Base-by-base conservation (phyloP, 2,329 filamentous ascomycete genomes). In the Zymoseptoria ardabiliae region DNA sequence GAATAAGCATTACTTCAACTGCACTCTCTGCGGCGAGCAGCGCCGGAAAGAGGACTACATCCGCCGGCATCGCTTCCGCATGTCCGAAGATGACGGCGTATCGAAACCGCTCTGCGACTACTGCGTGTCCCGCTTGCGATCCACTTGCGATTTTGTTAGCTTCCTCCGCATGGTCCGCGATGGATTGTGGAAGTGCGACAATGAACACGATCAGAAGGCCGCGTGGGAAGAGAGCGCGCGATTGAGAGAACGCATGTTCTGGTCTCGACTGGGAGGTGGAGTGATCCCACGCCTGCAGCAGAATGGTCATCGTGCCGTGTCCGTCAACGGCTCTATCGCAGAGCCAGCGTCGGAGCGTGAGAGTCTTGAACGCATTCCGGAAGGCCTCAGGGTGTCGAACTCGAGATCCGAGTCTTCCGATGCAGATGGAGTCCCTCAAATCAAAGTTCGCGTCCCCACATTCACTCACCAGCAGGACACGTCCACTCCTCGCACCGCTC, bases 151-250 rank as follows among this genome's bases (percentile, higher is more conserved):
- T 68, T 95, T 97, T 66, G 82, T 97, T 28, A 90, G 91, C 1
- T 97, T 97, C 71, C 74, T 99, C 58, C 84, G 93, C 52, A 90
- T 97, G 76, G 83, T 97, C 59, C 90, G 93, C 66, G 93, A 97
- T 68, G 94, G 94, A 2, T 89, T 96, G 69, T 94, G 94, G 86
- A 85, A 90, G 55, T 87, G 88, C 11, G 89, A 92, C 53, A 89
- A 89, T 58, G 84, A 88, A 48, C 90, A 94, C 54, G 89, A 91
- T 35, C 90, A 95, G 30, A 90, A 89, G 70, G 84, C 85, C 25
- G 91, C 91, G 0, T 99, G 94, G 94, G 93, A 97, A 71, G 94
- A 99, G 77, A 91, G 91, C 59, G 89, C 97, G 10, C 85, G 88
- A 28, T 76, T 97, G 53, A 82, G 94, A 55, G 94, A 99, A 73